Base-by-base conservation (phyloP, 1,284 basidiomycete species). In the Trametes polyzona region DNA sequence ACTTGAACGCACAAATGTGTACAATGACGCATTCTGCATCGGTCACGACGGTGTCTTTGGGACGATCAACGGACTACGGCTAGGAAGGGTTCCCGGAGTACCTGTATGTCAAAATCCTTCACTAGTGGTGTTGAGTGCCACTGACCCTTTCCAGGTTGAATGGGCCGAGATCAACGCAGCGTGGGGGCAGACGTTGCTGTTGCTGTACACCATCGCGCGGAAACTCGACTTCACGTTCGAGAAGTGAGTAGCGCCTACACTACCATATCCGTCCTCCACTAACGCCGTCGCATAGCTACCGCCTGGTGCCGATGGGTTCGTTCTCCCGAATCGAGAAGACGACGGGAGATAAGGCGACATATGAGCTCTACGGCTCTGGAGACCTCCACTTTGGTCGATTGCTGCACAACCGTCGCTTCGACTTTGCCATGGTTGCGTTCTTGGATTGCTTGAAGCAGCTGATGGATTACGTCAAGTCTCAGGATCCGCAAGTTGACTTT, bases 141-240 rank as follows among this genome's bases (percentile, higher is more conserved):
- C 44, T 42, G 55, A 54, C 47, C 17, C 14, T 44, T 41, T 68
- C 0, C 65, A 92, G 83, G 94, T 99, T 26, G 96, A 98, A 69
- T 99, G 96, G 96, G 86, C 93, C 5, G 97, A 99, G 75, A 96
- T 99, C 73, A 99, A 99, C 70, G 97, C 97, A 5, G 97, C 97
- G 3, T 98, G 96, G 95, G 97, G 97, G 0, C 92, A 98, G 69
- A 93, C 95, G 0, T 80, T 96, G n/a, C 78, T 99, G 19, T 80
- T 98, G 50, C 78, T 99, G 14, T 92, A 96, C 66, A 95, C 95
- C 4, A 84, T 99, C 48, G 93, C 93, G 3, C 82, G 90, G 55
- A 96, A 96, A 71, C 83, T 97, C 9, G 93, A 93, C 54, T 93
- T 87, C 70, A 85, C 84, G 1, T 96, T 97, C 66, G 88, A 92